A percentile compares a stretch with the other conserved stretches of the same genome.
phyloP scores from a whole-genome alignment of 2,329 filamentous ascomycete species.

The Phyllosticta capitalensis region DNA sequence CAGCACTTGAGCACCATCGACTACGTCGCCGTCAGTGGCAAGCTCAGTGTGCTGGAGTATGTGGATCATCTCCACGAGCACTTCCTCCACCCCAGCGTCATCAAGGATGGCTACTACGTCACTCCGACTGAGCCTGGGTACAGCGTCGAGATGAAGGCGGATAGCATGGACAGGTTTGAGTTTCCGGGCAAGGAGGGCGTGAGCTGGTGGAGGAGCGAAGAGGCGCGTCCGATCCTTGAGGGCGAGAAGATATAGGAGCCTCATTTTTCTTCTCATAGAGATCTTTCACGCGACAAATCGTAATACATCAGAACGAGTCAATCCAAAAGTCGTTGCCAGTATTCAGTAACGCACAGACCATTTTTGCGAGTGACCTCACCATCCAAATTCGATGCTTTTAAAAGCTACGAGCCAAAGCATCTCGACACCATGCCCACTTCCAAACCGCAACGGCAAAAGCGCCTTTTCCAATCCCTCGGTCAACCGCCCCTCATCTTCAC shows the following conservation, averaged over 20 bases:
- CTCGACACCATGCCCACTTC: too few relatives aligned
- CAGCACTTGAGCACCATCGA: constrained; percentile 89
- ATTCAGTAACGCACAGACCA: too few relatives aligned
- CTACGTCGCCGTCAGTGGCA: constrained; percentile 76
- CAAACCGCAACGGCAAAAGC: too few relatives aligned
- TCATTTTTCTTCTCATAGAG: background rate
- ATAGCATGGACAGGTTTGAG: constrained; percentile 70
- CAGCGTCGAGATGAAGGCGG: constrained; percentile 86
- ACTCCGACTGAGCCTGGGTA: constrained; percentile 78
- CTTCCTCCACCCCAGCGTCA: constrained; percentile 70
- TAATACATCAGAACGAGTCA: too few relatives aligned
- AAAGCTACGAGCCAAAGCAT: too few relatives aligned
- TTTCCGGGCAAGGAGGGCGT: constrained; percentile 70
- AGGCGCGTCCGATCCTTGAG: constrained; percentile 66
- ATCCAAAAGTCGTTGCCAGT: too few relatives aligned
- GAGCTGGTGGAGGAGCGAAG: constrained; percentile 78
- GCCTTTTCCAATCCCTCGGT: background rate
- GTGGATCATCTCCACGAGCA: constrained; percentile 92
- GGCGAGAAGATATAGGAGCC: constrained; percentile 34
- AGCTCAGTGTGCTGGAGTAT: constrained; percentile 77
- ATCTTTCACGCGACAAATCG: background rate
- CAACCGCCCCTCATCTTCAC: background rate
- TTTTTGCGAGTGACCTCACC: too few relatives aligned
- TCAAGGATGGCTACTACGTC: constrained; percentile 79
- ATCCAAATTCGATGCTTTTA: too few relatives aligned